phyloP scores from a whole-genome alignment of 352 stramenopile genomes.

The Ophiocytium majus region DNA sequence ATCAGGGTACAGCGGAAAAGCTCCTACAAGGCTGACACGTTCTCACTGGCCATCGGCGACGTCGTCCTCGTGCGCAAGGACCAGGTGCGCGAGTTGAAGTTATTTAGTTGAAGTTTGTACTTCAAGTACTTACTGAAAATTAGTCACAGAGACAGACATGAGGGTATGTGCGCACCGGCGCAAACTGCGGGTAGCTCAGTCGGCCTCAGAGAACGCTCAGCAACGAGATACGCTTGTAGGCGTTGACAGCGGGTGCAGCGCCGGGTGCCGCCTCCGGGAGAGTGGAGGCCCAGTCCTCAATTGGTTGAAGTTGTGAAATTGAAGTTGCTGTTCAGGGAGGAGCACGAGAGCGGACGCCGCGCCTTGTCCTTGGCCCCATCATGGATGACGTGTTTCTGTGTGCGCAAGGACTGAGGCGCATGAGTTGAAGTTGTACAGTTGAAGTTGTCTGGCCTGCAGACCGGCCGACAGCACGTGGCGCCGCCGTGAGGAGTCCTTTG shows the following conservation, averaged over 20 bases:
- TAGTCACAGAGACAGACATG: neutral
- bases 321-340: too few species aligned
- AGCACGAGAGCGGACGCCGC: too few species aligned
- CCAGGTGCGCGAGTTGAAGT: neutral
- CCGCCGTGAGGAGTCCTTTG: too few species aligned
- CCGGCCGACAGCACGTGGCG: too few species aligned
- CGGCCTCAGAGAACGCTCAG: neutral
- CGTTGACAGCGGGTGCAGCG: neutral
- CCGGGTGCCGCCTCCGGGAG: neutral
- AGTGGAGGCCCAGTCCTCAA: too few species aligned
- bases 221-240: neutral
- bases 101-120: neutral
- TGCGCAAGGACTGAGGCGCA: too few species aligned
- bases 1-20: neutral
- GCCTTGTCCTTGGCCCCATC: too few species aligned
- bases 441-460: too few species aligned
- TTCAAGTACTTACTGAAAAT: slow-evolving; percentile 6
- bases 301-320: too few species aligned
- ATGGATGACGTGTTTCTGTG: too few species aligned
- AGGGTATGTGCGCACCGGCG: too few species aligned
- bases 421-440: too few species aligned
- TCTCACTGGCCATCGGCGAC: slow-evolving; percentile 33
- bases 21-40: slow-evolving; percentile 24
- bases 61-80: slow-evolving; percentile 22
- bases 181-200: neutral